Base-by-base conservation (phyloP, 2,329 filamentous ascomycete genomes). In the Fusarium subtropicale region DNA sequence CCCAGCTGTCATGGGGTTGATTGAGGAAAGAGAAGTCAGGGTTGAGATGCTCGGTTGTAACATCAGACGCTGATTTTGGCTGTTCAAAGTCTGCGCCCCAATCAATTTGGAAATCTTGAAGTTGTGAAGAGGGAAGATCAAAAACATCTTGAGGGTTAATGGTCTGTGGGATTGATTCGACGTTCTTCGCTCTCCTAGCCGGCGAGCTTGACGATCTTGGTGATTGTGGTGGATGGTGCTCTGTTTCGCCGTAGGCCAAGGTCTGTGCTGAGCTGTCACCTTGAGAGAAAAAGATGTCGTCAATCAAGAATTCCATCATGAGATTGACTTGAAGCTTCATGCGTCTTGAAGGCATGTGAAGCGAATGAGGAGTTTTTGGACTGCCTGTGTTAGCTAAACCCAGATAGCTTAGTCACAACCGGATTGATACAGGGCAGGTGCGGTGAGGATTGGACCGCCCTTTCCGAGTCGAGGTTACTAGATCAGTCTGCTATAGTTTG, bases 1-100 rank as follows among this genome's bases (percentile, higher is more conserved):
- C 63, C 68, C 59, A 63, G 8, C 67, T 55, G 11, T 36, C 55
- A 18, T 42, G 36, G 4, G 60, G 57, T 20, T 74, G 68, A 22
- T 71, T 55, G 33, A 74, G 45, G 38, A 73, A 74, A 16, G 72
- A 71, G 41, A 74, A 66, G 39, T 63, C 66, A 7, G 50, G 36
- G 1, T 64, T 63, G 24, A 56, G 44, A 5, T 54, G 53, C 36
- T 56, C 57, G 0, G 38, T 30, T 7, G 61, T 36, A 15, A 38
- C 24, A 18, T 42, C 56, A 18, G 56, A 52, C 3, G 34, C 69
- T 13, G 60, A 55, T 15, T 46, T 66, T 5, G 56, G 56, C 20
- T 71, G 69, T 30, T 73, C 63, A 15, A 72, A 74, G 13, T 51
- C 65, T n/a, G 60, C 59, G 24, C 65, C 44, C 72, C 72, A 74